Evolutionary conservation across 2,329 filamentous ascomycete species (phyloP).

Genomic region (Teratosphaeria epicoccoides): DNA sequence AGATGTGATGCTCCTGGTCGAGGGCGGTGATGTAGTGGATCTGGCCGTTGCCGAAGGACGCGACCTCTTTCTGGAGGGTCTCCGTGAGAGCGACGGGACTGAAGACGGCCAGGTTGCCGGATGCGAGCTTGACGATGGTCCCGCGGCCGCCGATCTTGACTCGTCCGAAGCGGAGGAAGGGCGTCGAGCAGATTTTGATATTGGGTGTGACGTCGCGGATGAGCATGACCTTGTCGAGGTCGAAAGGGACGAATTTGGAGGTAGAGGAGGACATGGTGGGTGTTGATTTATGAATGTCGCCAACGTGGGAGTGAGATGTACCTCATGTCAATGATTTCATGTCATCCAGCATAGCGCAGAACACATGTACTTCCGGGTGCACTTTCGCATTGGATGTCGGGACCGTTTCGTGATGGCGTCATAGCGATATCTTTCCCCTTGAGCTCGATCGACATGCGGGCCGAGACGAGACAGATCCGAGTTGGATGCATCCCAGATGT

Average conservation of each 20-base stretch:
- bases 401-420: neutral
- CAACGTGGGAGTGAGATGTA: neutral
- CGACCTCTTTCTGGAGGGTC: conserved; percentile 51
- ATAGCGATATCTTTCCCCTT: neutral
- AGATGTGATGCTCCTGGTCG: conserved; percentile 92
- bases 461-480: neutral
- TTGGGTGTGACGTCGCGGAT: conserved; percentile 74
- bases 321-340: no score
- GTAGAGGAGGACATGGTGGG: conserved; percentile 22
- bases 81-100: conserved; percentile 80
- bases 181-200: conserved; percentile 67
- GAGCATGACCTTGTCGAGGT: conserved; percentile 78
- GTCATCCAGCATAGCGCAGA: no score
- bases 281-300: neutral
- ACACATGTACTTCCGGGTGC: neutral
- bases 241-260: conserved; percentile 36
- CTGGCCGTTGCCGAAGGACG: conserved; percentile 34
- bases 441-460: neutral
- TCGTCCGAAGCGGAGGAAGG: conserved; percentile 70
- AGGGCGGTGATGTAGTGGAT: conserved; percentile 78
- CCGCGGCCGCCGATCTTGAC: conserved; percentile 78
- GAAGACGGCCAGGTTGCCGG: conserved; percentile 75
- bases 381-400: neutral
- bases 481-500: no score
- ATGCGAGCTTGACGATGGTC: conserved; percentile 71